Percentiles rank a stretch among this genome's conserved stretches.
Conservation (phyloP, 306 rosid species). For the Trifolium pratense region DNA sequence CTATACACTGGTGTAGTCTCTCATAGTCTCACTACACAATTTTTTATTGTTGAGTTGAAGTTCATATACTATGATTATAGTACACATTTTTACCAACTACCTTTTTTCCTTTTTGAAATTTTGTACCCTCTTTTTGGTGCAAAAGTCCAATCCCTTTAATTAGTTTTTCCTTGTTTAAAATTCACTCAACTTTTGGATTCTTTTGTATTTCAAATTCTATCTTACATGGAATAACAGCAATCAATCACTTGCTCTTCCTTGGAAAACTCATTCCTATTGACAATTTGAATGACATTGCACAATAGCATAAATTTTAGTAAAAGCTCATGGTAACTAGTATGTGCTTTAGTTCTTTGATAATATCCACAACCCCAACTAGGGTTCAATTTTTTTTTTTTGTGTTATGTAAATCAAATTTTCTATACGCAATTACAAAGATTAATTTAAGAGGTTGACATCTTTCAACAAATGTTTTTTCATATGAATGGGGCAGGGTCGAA, state of each 20-base stretch:
- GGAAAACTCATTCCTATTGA: constrained; percentile 23
- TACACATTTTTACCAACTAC: constrained; percentile 46
- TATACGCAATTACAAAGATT: background rate
- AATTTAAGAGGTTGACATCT: background rate
- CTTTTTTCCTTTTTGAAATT: constrained; percentile 50
- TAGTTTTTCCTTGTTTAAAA: background rate
- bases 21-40: constrained; percentile 36
- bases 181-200: constrained; percentile 40
- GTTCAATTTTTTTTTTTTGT: constrained; percentile 22
- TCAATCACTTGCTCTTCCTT: constrained; percentile 43
- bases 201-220: constrained; percentile 21
- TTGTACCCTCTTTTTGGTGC: constrained; percentile 60
- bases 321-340: constrained; percentile 21
- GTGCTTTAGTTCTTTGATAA: constrained; percentile 3
- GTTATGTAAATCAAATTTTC: background rate
- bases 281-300: constrained; percentile 38
- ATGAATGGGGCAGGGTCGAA: background rate
- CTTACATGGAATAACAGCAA: constrained; percentile 43
- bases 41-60: constrained; percentile 38
- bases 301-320: background rate
- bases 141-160: constrained; percentile 37
- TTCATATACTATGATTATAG: constrained; percentile 39
- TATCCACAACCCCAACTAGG: constrained; percentile 49
- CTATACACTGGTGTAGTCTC: constrained; percentile 5
- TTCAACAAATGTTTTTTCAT: background rate